phyloP scores from a whole-genome alignment of 495 filamentous ascomycete species.

The Xylona heveae region DNA sequence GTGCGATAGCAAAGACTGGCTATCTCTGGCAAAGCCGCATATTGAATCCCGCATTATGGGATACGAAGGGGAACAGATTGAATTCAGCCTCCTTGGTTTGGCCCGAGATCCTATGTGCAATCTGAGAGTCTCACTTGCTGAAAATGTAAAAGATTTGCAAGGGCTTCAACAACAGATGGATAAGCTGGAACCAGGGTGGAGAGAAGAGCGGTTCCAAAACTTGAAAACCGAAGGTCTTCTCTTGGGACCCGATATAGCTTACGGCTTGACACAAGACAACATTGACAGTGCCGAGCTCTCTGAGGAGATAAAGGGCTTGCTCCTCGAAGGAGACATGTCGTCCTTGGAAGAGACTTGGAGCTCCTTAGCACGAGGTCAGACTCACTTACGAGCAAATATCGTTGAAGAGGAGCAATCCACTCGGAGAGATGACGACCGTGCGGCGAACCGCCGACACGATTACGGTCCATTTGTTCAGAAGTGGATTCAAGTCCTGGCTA shows the following conservation, averaged over 20 bases:
- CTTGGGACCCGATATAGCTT: too few relatives aligned
- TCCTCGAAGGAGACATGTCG: too few relatives aligned
- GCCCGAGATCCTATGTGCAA: slow-evolving; percentile 9
- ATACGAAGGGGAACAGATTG: slow-evolving; percentile 9
- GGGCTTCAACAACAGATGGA: slow-evolving; percentile 6
- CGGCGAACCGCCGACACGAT: slow-evolving; percentile 11
- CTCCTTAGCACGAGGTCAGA: too few relatives aligned
- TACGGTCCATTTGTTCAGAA: slow-evolving; percentile 12
- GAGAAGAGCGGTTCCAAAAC: too few relatives aligned
- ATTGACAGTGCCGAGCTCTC: too few relatives aligned
- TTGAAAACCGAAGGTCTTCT: too few relatives aligned
- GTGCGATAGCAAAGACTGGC: slow-evolving; percentile 24
- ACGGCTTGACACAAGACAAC: too few relatives aligned
- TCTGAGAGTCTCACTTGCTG: slow-evolving; percentile 6
- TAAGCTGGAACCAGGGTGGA: slow-evolving; percentile 5
- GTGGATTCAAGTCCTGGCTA: slow-evolving; percentile 1
- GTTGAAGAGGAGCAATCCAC: slow-evolving; percentile 7
- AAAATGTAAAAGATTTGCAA: slow-evolving; percentile 7
- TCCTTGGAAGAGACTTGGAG: too few relatives aligned
- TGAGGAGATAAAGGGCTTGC: too few relatives aligned
- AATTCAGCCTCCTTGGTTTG: slow-evolving; percentile 13
- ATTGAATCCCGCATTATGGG: slow-evolving; percentile 7
- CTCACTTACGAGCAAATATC: neutral
- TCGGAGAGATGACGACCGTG: slow-evolving; percentile 5
- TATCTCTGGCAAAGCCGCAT: slow-evolving; percentile 13